Base-by-base conservation (phyloP, 2,329 filamentous ascomycete species). In the Cyclaneusma minus region DNA sequence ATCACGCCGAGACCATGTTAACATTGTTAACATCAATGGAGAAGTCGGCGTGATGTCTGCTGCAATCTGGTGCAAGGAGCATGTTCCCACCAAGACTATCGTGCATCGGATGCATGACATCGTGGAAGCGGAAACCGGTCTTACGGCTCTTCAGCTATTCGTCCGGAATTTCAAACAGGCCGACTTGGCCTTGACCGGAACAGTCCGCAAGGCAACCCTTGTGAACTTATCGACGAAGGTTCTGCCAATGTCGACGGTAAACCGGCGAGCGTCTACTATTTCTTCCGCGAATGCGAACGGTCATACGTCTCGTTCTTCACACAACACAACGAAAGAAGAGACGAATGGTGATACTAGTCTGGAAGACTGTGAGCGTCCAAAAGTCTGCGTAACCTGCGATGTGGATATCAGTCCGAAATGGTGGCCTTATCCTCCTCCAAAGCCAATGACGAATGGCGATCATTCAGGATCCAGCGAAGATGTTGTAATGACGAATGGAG, bases 151-250 rank as follows among this genome's bases (percentile, higher is more conserved):
- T 25, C 84, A 94, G 48, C 62, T 92, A 14, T 98, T 80, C 47
- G 81, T 78, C 22, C 76, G 77, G 38, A 84, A 76, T 31, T 94
- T 83, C 59, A 98, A 98, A 51, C 87, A 95, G 52, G 87, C 89
- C 6, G 89, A 98, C 47, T 65, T 87, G 21, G 71, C 80, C 3
- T 57, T 94, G 40, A 94, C 85, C 3, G 89, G 89, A 15, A 94
- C 87, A 11, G 82, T 89, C 13, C 77, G 89, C 29, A 94, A 93
- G 52, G 87, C 89, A 13, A 89, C 82, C 32, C 64, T 48, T 4
- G 43, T 58, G 44, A 45, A 56, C 40, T 40, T 55, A 40, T 41
- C 50, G 30, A 39, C 55, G 38, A 41, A 50, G 34, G 26, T 33
- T 11, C 16, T 35, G 16, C 32, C 39, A 9, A 22, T 30, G 3